Base-by-base conservation (phyloP, 805 yeast genomes). In the Ogataea degrootiae region DNA sequence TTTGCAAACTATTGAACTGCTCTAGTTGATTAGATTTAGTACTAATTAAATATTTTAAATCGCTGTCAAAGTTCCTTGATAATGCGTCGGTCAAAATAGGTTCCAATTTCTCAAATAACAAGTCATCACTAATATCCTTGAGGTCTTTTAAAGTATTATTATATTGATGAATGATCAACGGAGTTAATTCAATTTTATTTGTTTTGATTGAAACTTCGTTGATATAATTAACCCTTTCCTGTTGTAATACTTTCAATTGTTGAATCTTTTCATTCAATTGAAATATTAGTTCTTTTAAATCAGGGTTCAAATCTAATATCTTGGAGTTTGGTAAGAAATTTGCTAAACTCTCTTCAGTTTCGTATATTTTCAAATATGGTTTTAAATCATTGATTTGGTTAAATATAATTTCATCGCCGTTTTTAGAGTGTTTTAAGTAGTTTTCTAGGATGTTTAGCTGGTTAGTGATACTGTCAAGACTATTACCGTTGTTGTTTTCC, bases 331-430 rank as follows among this genome's bases (percentile, higher is more conserved):
- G 83, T 8, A 78, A 60, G 46, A 56, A 67, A 17, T 55, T 51
- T 21, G 53, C 55, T 12, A 78, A 55, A 4, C 60, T 46, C 2
- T 66, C 66, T 34, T 55, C 57, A 9, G 49, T 39, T 15, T 57
- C 58, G 49, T 73, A 75, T 5, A 76, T 62, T 37, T 62, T 66
- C 21, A 88, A 55, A 9, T 62, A 58, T 1, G 74, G 71, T 46
- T 73, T 76, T 42, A 86, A 69, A n/a, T 74, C 71, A 1, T 61
- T 53, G 52, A 80, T 77, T 42, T 77, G 76, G 3, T 65, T 60
- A 6, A 63, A 55, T 0, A 87, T 76, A 2, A 75, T 67, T 3
- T 62, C 62, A 62, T 90, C 96, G 8, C 94, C 86, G 4, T 67
- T 58, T 29, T 67, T 64, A 1, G 96, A 94, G 51, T 79, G 80